Conservation (phyloP, 140 eudicot species). For the Bidens hawaiensis region DNA sequence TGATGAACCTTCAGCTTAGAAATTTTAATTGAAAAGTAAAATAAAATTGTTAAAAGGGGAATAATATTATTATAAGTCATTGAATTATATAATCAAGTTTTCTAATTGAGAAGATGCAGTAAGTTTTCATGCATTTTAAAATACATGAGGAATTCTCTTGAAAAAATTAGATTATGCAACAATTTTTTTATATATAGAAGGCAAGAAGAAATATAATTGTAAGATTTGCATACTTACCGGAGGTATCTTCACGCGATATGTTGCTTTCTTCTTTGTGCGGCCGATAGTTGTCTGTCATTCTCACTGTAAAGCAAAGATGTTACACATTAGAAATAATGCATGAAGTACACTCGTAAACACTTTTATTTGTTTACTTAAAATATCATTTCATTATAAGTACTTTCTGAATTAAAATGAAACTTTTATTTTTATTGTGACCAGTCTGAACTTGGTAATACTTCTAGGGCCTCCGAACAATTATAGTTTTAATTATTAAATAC, state of each 20-base stretch:
- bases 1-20: slow-evolving; percentile 50
- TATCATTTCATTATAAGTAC: not conserved
- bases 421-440: not conserved
- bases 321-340: slow-evolving; percentile 15
- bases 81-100: not conserved
- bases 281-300: slow-evolving; percentile 37
- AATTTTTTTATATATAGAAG: slow-evolving; percentile 4
- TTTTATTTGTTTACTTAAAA: not conserved
- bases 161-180: not conserved
- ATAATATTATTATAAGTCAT: not conserved
- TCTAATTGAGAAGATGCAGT: not conserved
- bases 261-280: slow-evolving; percentile 37
- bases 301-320: slow-evolving; percentile 29
- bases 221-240: slow-evolving; percentile 20
- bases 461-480: too few relatives aligned
- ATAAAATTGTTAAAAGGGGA: not conserved
- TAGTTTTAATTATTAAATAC: not conserved
- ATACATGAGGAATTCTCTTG: not conserved
- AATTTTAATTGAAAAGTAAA: slow-evolving; percentile 2
- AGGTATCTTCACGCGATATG: slow-evolving; percentile 31
- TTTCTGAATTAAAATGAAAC: slow-evolving; percentile 1
- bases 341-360: not conserved
- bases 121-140: not conserved
- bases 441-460: not conserved
- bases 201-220: not conserved